Evolutionary conservation across 495 filamentous ascomycete genomes (phyloP).

Genomic region (Aspergillus carlsbadensis): DNA sequence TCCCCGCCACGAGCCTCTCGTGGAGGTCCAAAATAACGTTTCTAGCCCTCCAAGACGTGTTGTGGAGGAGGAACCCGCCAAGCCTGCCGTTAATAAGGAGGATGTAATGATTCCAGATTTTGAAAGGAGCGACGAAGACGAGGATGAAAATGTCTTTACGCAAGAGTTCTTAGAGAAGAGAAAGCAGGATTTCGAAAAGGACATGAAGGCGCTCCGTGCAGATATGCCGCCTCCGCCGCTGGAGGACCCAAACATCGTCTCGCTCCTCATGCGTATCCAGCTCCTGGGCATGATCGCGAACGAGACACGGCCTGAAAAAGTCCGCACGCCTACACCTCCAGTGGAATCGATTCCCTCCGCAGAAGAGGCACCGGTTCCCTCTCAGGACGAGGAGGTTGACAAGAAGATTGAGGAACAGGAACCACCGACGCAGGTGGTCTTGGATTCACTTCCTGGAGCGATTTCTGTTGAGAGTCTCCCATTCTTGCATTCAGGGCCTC

Average conservation of each 20-base stretch:
- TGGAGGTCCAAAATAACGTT: not conserved
- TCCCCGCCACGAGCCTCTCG: not conserved
- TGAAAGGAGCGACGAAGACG: constrained; percentile 41
- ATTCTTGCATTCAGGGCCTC: constrained; percentile 47
- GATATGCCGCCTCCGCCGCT: constrained; percentile 45
- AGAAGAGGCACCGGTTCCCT: constrained; percentile 1
- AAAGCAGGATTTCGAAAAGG: constrained; percentile 47
- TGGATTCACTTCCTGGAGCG: constrained; percentile 18
- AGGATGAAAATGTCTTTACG: constrained; percentile 49
- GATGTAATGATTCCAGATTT: constrained; percentile 33
- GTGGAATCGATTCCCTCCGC: constrained; percentile 20
- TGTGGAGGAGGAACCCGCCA: not conserved
- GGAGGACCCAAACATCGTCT: constrained; percentile 45
- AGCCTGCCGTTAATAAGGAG: constrained; percentile 1
- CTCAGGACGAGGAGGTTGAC: constrained; percentile 3
- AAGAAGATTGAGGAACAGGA: constrained; percentile 44
- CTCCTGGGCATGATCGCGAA: constrained; percentile 42
- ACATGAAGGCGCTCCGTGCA: constrained; percentile 42
- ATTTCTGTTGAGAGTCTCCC: constrained; percentile 45
- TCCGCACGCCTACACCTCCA: constrained; percentile 18
- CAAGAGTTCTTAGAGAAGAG: constrained; percentile 52
- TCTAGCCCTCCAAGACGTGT: not conserved
- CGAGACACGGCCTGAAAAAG: constrained; percentile 25
- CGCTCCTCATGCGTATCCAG: constrained; percentile 46
- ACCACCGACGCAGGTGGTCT: constrained; percentile 14